phyloP scores from a whole-genome alignment of 495 filamentous ascomycete genomes.

The Talaromyces trachyspermus region DNA sequence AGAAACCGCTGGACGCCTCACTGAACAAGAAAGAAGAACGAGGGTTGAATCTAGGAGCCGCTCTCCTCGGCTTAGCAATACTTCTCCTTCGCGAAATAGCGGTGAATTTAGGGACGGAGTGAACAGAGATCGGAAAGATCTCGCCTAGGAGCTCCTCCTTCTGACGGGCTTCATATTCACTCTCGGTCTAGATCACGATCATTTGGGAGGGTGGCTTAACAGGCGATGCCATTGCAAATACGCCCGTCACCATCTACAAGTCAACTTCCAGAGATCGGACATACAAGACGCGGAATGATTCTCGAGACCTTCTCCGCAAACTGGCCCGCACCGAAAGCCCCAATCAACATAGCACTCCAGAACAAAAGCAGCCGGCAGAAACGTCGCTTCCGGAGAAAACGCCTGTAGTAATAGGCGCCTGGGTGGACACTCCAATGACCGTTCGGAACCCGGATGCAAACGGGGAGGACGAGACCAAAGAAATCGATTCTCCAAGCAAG shows the following conservation, averaged over 20 bases:
- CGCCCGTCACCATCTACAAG: slow-evolving; percentile 47
- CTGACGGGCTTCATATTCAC: slow-evolving; percentile 11
- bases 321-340: slow-evolving; percentile 55
- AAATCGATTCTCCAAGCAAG: slow-evolving; percentile 8
- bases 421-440: slow-evolving; percentile 47
- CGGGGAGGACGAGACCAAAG: slow-evolving; percentile 11
- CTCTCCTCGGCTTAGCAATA: slow-evolving; percentile 16
- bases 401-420: slow-evolving; percentile 42
- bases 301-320: slow-evolving; percentile 56
- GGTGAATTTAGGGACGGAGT: slow-evolving; percentile 4
- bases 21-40: slow-evolving; percentile 9
- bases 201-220: slow-evolving; percentile 18
- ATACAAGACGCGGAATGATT: slow-evolving; percentile 45
- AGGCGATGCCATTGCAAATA: slow-evolving; percentile 40
- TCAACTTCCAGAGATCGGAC: slow-evolving; percentile 21
- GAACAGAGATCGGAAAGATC: slow-evolving; percentile 5
- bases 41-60: slow-evolving; percentile 13
- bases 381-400: slow-evolving; percentile 37
- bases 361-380: slow-evolving; percentile 38
- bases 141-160: slow-evolving; percentile 12
- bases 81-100: slow-evolving; percentile 12
- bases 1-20: slow-evolving; percentile 12
- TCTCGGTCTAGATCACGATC: not conserved
- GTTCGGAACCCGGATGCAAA: slow-evolving; percentile 25
- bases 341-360: slow-evolving; percentile 23